Evolutionary conservation across 805 yeast species (phyloP).

Genomic region (Wickerhamiella siamensis): DNA sequence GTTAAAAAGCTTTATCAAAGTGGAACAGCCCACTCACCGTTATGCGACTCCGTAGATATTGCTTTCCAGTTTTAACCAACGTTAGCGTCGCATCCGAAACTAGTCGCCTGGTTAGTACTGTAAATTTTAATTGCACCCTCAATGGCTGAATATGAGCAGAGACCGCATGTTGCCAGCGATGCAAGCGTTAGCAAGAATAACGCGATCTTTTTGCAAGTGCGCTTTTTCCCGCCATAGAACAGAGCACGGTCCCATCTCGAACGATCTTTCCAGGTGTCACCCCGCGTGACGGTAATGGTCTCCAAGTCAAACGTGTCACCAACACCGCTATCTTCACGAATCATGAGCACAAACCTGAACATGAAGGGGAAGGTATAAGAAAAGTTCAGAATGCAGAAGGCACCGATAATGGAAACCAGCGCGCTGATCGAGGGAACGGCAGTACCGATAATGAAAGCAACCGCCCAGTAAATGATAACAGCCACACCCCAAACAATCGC

Average conservation of each 20-base stretch:
- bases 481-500: slow-evolving; percentile 26
- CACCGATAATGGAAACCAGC: slow-evolving; percentile 29
- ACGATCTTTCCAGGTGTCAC: slow-evolving; percentile 22
- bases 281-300: slow-evolving; percentile 7
- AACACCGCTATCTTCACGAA: slow-evolving; percentile 9
- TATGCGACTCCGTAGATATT: no score
- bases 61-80: no score
- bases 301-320: slow-evolving; percentile 10
- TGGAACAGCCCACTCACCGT: no score
- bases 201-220: slow-evolving; percentile 13
- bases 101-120: slow-evolving; percentile 1
- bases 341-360: slow-evolving; percentile 9
- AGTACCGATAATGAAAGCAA: slow-evolving; percentile 31
- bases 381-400: slow-evolving; percentile 33
- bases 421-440: slow-evolving; percentile 33
- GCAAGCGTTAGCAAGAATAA: slow-evolving; percentile 21
- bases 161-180: slow-evolving; percentile 22
- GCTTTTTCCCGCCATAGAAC: slow-evolving; percentile 15
- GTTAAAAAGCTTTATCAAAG: no score
- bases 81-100: slow-evolving; percentile 3
- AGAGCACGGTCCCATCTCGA: slow-evolving; percentile 28
- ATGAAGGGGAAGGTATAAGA: slow-evolving; percentile 33
- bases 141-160: slow-evolving; percentile 22
- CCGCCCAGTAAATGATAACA: slow-evolving; percentile 31
- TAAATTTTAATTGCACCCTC: slow-evolving; percentile 12